phyloP scores from a whole-genome alignment of 192 early-diverging fungal species.

The Gonapodya sp. region DNA sequence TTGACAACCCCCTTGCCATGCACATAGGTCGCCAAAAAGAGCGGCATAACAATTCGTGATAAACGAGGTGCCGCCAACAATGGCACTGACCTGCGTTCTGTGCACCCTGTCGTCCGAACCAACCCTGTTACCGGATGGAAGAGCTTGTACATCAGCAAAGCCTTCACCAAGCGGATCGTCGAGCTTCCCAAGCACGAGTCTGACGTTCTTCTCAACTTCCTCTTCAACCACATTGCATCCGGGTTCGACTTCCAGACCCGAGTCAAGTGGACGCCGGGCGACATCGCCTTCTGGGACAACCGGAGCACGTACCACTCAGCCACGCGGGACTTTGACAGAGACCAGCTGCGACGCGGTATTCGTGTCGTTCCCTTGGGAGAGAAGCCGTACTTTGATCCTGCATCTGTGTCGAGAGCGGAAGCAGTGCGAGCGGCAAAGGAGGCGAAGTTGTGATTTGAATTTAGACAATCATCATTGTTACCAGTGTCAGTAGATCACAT shows the following conservation, averaged over 20 bases:
- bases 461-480: no score
- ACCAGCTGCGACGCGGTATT: conserved; percentile 13
- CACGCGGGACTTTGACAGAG: conserved; percentile 18
- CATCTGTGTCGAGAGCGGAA: conserved; percentile 12
- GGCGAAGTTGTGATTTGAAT: background rate
- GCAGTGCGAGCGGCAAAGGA: conserved; percentile 9
- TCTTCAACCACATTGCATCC: conserved; percentile 41
- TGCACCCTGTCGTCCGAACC: conserved; percentile 37
- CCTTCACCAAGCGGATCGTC: conserved; percentile 51
- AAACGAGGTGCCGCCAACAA: conserved; percentile 20
- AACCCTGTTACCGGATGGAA: conserved; percentile 48
- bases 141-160: conserved; percentile 20
- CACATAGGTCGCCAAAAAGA: background rate
- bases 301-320: conserved; percentile 43
- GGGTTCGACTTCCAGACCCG: conserved; percentile 41
- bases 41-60: conserved; percentile 14
- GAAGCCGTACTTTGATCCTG: conserved; percentile 27
- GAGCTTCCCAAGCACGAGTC: conserved; percentile 40
- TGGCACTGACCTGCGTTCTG: conserved; percentile 4
- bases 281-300: conserved; percentile 62
- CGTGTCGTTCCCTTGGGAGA: conserved; percentile 26
- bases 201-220: conserved; percentile 39
- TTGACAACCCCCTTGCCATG: no score
- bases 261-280: conserved; percentile 44
- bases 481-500: no score